These are phyloP conservation scores for Anisogramma anomala DNA, from an alignment of 2,329 filamentous ascomycete genomes.

Conservation along the genomic window DNA sequence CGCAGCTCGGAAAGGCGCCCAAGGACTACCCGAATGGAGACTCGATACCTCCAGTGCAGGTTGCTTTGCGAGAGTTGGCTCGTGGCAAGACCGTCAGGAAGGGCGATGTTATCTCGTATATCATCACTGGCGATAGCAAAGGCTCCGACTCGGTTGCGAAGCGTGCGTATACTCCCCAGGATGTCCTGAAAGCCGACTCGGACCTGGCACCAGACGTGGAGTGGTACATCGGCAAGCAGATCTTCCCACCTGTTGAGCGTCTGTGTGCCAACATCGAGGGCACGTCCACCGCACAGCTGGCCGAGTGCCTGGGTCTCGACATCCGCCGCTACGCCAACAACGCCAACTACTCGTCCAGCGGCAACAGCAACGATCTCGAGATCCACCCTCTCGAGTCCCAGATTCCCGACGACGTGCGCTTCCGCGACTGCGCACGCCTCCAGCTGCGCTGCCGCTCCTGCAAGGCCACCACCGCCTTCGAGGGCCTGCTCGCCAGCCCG, in stretches of 20 bases:
- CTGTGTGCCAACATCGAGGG: slow-evolving; percentile 91
- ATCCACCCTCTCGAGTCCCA: slow-evolving; percentile 90
- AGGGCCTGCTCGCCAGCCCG: slow-evolving; percentile 54
- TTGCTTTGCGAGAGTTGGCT: slow-evolving; percentile 77
- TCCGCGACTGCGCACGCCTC: slow-evolving; percentile 68
- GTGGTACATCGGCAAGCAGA: slow-evolving; percentile 96
- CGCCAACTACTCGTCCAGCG: slow-evolving; percentile 37
- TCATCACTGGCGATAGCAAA: slow-evolving; percentile 68
- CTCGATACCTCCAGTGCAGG: slow-evolving; percentile 94
- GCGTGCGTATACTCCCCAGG: slow-evolving; percentile 76
- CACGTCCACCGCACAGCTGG: slow-evolving; percentile 79
- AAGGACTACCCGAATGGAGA: slow-evolving; percentile 89
- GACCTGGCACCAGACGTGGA: slow-evolving; percentile 82
- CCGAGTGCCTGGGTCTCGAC: slow-evolving; percentile 88
- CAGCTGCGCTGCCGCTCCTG: slow-evolving; percentile 72
- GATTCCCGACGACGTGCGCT: slow-evolving; percentile 82
- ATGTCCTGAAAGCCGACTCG: slow-evolving; percentile 67
- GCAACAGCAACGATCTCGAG: slow-evolving; percentile 47
- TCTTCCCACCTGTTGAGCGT: slow-evolving; percentile 94
- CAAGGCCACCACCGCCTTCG: slow-evolving; percentile 59
- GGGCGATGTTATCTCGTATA: slow-evolving; percentile 92
- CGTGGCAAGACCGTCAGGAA: slow-evolving; percentile 80
- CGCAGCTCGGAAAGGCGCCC: slow-evolving; percentile 88
- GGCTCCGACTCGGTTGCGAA: slow-evolving; percentile 65
- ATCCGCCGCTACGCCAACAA: slow-evolving; percentile 60